Evolutionary conservation across 1,284 basidiomycete species (phyloP).

Genomic region (Cystobasidiaceae sp.): DNA sequence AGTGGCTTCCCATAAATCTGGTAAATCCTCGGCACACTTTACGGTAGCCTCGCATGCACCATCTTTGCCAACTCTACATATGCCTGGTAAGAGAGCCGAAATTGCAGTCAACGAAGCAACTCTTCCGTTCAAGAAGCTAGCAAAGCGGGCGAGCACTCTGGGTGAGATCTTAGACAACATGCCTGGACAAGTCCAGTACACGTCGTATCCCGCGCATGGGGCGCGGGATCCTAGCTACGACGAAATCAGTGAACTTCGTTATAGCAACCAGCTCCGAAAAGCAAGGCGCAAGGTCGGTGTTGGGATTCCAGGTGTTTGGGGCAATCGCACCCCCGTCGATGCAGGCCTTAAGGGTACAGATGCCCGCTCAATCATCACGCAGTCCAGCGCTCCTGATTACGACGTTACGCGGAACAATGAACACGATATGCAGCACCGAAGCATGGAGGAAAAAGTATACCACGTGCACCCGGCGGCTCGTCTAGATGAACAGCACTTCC

Average conservation of each 20-base stretch:
- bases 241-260: constrained; percentile 1
- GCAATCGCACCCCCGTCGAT: neutral
- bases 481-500: constrained; percentile 2
- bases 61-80: constrained; percentile 5
- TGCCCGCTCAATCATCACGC: too few relatives aligned
- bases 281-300: neutral
- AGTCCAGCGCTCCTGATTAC: too few relatives aligned
- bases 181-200: constrained; percentile 5
- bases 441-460: neutral
- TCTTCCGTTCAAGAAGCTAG: constrained; percentile 8
- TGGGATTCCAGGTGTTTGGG: constrained; percentile 1
- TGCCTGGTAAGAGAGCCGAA: neutral
- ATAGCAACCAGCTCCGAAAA: constrained; percentile 12
- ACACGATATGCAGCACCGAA: neutral
- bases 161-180: constrained; percentile 23
- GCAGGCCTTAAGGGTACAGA: too few relatives aligned
- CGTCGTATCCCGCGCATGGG: neutral
- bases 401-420: too few relatives aligned
- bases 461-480: neutral
- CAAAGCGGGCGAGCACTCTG: constrained; percentile 5
- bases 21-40: constrained; percentile 18
- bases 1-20: neutral
- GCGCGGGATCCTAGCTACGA: neutral
- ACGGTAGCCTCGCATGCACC: constrained; percentile 23
- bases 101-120: neutral